Conservation (phyloP, 345 rosid species). For the Euphorbia pulcherrima region DNA sequence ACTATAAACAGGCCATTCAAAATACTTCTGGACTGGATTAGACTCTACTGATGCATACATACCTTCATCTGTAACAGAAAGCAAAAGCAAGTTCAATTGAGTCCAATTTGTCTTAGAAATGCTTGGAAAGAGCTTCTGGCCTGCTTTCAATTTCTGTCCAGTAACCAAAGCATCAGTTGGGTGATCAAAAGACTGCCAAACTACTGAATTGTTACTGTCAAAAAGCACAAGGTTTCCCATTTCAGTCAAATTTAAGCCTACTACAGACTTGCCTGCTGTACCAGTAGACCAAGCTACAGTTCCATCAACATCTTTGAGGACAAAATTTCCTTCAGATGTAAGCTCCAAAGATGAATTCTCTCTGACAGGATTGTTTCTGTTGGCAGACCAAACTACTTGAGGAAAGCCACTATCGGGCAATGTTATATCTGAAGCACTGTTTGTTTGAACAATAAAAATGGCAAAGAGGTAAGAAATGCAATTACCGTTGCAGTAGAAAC, state of each 20-base stretch:
- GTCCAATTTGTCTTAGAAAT: not conserved
- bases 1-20: too few species aligned
- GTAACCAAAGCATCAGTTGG: too few species aligned
- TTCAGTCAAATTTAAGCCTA: slow-evolving; percentile 11
- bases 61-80: slow-evolving; percentile 17
- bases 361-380: slow-evolving; percentile 1
- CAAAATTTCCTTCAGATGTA: slow-evolving; percentile 15
- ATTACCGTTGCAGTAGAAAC: too few species aligned
- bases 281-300: slow-evolving; percentile 23
- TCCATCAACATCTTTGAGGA: slow-evolving; percentile 15
- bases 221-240: not conserved
- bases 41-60: slow-evolving; percentile 22
- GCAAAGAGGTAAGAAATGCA: too few species aligned
- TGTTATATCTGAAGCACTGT: too few species aligned
- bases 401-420: too few species aligned
- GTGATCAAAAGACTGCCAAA: not conserved
- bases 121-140: not conserved
- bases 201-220: not conserved
- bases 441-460: too few species aligned
- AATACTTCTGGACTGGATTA: slow-evolving; percentile 13
- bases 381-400: too few species aligned
- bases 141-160: not conserved
- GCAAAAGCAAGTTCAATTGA: slow-evolving; percentile 10
- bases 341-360: slow-evolving; percentile 13
- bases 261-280: slow-evolving; percentile 10